A percentile compares a stretch with the other conserved stretches of the same genome.
Conservation (phyloP, 2,329 filamentous ascomycete species). For the Colletotrichum abscissum region DNA sequence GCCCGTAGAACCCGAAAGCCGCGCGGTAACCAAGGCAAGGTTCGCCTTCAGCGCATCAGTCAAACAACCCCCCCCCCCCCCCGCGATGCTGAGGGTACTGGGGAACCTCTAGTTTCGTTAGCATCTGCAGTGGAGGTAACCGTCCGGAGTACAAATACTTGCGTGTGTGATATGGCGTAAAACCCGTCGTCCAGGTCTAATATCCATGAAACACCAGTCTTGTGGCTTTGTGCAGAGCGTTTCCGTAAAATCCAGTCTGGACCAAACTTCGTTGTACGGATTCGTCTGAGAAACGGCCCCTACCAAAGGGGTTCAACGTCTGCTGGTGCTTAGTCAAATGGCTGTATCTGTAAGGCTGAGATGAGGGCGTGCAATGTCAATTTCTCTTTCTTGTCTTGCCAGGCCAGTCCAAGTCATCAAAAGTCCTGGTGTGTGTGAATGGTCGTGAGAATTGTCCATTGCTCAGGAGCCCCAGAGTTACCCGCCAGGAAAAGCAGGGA, state of each 20-base stretch:
- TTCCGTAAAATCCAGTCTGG: not conserved
- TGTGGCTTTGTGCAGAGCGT: not conserved
- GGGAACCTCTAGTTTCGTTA: not conserved
- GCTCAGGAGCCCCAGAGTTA: slow-evolving; percentile 21
- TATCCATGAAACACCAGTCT: too few species aligned
- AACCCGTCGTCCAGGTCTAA: not conserved
- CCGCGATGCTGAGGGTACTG: not conserved
- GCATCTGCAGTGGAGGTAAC: too few species aligned
- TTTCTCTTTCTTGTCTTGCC: not conserved
- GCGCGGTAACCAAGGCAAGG: not conserved
- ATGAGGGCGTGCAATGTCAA: not conserved
- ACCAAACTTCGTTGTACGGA: not conserved
- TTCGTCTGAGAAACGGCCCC: not conserved
- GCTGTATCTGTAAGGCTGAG: slow-evolving; percentile 4
- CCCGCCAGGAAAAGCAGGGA: slow-evolving; percentile 8
- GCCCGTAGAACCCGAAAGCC: not conserved
- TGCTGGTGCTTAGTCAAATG: not conserved
- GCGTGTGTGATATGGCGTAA: too few species aligned
- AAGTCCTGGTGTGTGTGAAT: not conserved
- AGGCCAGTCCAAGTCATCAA: not conserved
- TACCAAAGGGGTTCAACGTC: not conserved
- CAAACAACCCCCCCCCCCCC: too few species aligned
- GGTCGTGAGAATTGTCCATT: not conserved
- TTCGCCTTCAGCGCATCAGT: not conserved
- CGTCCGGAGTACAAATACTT: too few species aligned